These are phyloP conservation scores for Macroventuria anomochaeta DNA, from an alignment of 2,329 filamentous ascomycete species.

Conservation along the genomic window DNA sequence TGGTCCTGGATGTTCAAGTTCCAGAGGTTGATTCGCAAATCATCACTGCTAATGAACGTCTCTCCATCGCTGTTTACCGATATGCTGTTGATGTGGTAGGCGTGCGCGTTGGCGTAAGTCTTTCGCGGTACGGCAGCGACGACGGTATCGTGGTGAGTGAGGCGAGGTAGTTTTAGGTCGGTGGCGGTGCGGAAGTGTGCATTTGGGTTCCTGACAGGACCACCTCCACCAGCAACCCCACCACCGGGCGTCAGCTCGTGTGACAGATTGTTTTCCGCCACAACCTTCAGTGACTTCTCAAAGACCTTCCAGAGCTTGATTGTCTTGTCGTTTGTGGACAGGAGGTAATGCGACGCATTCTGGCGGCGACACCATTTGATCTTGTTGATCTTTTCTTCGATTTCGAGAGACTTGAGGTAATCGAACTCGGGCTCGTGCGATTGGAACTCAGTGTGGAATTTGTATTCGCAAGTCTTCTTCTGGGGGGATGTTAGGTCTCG, in stretches of 20 bases:
- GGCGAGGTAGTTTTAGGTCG: slow-evolving; percentile 89
- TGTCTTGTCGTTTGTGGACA: slow-evolving; percentile 99
- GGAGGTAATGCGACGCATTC: slow-evolving; percentile 96
- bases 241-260: slow-evolving; percentile 84
- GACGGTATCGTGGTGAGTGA: slow-evolving; percentile 98
- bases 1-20: slow-evolving; percentile 99
- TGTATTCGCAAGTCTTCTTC: slow-evolving; percentile 99
- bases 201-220: slow-evolving; percentile 75
- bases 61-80: slow-evolving; percentile 99
- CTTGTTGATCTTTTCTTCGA: slow-evolving; percentile 99
- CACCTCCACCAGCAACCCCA: slow-evolving; percentile 75
- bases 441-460: slow-evolving; percentile 99
- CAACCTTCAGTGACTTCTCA: slow-evolving; percentile 98
- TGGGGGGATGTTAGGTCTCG: slow-evolving; percentile 50
- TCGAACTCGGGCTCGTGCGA: slow-evolving; percentile 99
- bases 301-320: slow-evolving; percentile 99
- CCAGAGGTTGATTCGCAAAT: slow-evolving; percentile 97
- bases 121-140: slow-evolving; percentile 94
- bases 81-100: slow-evolving; percentile 99
- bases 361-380: slow-evolving; percentile 99
- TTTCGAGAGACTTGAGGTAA: slow-evolving; percentile 98
- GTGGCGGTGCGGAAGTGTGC: slow-evolving; percentile 78
- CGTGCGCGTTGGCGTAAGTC: slow-evolving; percentile 97
- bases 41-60: slow-evolving; percentile 98
- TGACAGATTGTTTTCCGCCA: slow-evolving; percentile 97